These are phyloP conservation scores for Chlamydomonas sphaeroides DNA, from an alignment of 139 green algal genomes.

Conservation along the genomic window DNA sequence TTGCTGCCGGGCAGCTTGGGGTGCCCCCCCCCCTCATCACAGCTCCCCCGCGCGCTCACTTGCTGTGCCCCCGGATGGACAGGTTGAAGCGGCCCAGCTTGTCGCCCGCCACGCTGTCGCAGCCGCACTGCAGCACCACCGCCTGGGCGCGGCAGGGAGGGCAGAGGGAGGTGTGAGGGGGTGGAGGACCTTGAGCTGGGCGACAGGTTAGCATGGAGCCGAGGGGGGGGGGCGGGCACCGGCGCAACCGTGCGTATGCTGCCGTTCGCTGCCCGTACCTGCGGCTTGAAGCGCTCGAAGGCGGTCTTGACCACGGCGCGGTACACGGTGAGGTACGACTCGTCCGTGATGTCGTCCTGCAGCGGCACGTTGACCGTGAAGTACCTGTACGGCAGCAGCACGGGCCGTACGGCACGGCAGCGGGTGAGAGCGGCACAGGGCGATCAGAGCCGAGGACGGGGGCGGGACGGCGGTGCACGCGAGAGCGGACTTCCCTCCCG, in stretches of 20 bases:
- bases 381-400: constrained; percentile 22
- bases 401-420: neutral
- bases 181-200: too few relatives aligned
- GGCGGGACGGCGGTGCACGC: too few relatives aligned
- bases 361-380: constrained; percentile 86
- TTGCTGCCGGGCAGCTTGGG: too few relatives aligned
- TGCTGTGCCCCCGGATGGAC: constrained; percentile 21
- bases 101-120: constrained; percentile 31
- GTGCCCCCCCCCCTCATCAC: too few relatives aligned
- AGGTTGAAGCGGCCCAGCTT: constrained; percentile 44
- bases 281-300: constrained; percentile 89
- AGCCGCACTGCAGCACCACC: constrained; percentile 43
- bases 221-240: too few relatives aligned
- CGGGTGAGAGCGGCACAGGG: too few relatives aligned
- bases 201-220: too few relatives aligned
- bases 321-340: constrained; percentile 85
- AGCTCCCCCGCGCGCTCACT: too few relatives aligned
- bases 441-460: too few relatives aligned
- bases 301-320: constrained; percentile 79
- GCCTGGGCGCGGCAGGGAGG: neutral
- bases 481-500: too few relatives aligned
- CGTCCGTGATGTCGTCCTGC: constrained; percentile 91
- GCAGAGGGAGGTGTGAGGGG: too few relatives aligned
- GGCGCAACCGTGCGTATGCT: too few relatives aligned
- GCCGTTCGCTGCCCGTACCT: neutral